Percentiles rank a stretch among this genome's conserved stretches.
These are phyloP conservation scores for Spergularia marina DNA, from an alignment of 148 eudicot genomes.

Conservation along the genomic window DNA sequence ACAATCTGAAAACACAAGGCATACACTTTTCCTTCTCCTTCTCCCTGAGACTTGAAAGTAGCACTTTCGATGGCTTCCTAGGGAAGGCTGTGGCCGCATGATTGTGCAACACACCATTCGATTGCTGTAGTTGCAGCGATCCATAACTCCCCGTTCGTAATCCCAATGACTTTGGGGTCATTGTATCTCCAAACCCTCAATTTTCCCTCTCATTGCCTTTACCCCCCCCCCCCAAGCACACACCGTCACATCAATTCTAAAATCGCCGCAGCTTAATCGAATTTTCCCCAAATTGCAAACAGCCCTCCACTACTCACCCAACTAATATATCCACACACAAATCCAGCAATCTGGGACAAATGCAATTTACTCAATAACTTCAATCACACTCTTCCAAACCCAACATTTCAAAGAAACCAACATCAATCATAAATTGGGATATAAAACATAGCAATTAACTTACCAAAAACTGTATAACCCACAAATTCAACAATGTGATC, in stretches of 20 bases:
- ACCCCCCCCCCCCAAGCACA: conserved; percentile 21
- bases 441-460: background rate
- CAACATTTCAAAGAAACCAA: background rate
- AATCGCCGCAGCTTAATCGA: background rate
- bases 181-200: conserved; percentile 58
- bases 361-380: background rate
- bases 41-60: conserved; percentile 57
- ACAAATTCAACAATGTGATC: conserved; percentile 15
- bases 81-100: conserved; percentile 39
- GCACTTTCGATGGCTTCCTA: conserved; percentile 59
- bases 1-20: conserved; percentile 42
- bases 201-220: conserved; percentile 55
- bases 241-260: conserved; percentile 19
- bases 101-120: conserved; percentile 55
- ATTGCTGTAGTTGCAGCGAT: conserved; percentile 55
- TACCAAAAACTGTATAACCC: background rate
- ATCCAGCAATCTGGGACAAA: conserved; percentile 23
- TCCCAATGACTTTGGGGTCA: conserved; percentile 83
- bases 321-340: background rate
- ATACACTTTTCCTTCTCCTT: conserved; percentile 81
- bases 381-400: background rate
- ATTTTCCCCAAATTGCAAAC: background rate
- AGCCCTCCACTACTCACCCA: conserved; percentile 8
- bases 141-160: conserved; percentile 66
- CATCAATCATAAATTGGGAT: background rate